phyloP scores from a whole-genome alignment of 352 stramenopile genomes.

The Halophytophthora polymorphica region DNA sequence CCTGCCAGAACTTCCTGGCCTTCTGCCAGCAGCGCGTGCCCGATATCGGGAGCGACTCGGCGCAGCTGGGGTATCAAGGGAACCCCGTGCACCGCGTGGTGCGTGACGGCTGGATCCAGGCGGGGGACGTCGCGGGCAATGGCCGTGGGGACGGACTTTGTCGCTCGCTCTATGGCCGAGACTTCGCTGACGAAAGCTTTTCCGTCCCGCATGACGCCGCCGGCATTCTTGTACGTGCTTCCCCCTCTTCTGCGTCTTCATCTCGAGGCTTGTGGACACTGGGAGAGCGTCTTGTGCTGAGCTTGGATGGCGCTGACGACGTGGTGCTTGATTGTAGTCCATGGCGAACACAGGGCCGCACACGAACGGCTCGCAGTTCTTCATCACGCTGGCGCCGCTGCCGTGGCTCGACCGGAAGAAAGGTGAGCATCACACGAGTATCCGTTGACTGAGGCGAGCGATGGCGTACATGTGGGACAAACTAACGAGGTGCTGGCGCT shows the following conservation, averaged over 20 bases:
- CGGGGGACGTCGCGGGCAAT: conserved; percentile 49
- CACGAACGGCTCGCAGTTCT: conserved; percentile 99
- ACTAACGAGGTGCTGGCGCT: conserved; percentile 1
- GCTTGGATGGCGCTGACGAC: neutral
- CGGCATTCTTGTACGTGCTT: conserved; percentile 50
- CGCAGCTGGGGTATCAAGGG: conserved; percentile 47
- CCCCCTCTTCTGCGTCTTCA: neutral
- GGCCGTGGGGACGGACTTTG: conserved; percentile 47
- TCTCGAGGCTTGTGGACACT: neutral
- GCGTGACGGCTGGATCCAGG: conserved; percentile 67
- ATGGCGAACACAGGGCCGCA: conserved; percentile 96
- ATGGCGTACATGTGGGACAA: too few species aligned
- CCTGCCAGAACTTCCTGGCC: conserved; percentile 73
- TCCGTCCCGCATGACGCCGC: conserved; percentile 54
- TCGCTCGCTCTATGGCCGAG: conserved; percentile 53
- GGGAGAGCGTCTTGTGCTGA: too few species aligned
- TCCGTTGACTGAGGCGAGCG: neutral
- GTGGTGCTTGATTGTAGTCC: conserved; percentile 39
- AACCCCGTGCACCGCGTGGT: conserved; percentile 67
- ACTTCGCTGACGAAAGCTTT: conserved; percentile 77
- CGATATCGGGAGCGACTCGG: conserved; percentile 33
- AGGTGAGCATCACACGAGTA: conserved; percentile 21
- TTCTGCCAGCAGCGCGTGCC: conserved; percentile 59
- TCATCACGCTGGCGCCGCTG: conserved; percentile 92
- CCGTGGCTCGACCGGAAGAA: conserved; percentile 70